Evolutionary conservation across 176 grass and related monocot species (phyloP).

Genomic region (Triticum turgidum): DNA sequence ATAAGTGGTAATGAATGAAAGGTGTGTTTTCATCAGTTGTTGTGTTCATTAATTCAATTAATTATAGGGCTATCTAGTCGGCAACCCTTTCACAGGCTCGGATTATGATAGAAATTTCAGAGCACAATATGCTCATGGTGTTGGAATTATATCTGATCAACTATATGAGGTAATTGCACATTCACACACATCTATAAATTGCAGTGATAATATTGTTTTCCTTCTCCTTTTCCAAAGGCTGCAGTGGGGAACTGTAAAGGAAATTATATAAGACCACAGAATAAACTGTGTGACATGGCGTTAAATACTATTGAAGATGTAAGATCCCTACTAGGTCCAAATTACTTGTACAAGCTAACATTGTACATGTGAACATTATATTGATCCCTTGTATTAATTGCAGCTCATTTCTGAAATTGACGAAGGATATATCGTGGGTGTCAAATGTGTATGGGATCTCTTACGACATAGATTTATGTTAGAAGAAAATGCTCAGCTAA

Average conservation of each 20-base stretch:
- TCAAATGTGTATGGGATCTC: slow-evolving; percentile 11
- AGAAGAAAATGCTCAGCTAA: background rate
- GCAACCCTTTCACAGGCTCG: slow-evolving; percentile 34
- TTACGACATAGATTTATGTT: background rate
- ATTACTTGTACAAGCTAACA: background rate
- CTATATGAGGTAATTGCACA: slow-evolving; percentile 39
- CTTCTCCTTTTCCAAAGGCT: background rate
- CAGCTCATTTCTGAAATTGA: slow-evolving; percentile 11
- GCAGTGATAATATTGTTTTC: background rate
- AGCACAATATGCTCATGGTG: slow-evolving; percentile 36
- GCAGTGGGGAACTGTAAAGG: slow-evolving; percentile 27
- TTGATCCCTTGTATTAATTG: background rate
- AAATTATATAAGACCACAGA: slow-evolving; percentile 24
- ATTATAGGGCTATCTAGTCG: slow-evolving; percentile 53
- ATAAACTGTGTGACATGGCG: background rate
- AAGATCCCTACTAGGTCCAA: background rate
- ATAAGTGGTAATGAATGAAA: background rate
- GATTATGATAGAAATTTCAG: slow-evolving; percentile 14
- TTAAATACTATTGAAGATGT: slow-evolving; percentile 16
- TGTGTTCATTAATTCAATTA: background rate
- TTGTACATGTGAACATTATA: background rate
- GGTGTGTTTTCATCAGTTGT: background rate
- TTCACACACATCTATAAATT: background rate
- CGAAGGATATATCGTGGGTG: background rate
- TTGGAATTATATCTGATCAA: slow-evolving; percentile 62